Evolutionary conservation across 352 stramenopile species (phyloP), one percentile per base, ranked within the genome.

Genomic region (Globisporangium yorkense): DNA sequence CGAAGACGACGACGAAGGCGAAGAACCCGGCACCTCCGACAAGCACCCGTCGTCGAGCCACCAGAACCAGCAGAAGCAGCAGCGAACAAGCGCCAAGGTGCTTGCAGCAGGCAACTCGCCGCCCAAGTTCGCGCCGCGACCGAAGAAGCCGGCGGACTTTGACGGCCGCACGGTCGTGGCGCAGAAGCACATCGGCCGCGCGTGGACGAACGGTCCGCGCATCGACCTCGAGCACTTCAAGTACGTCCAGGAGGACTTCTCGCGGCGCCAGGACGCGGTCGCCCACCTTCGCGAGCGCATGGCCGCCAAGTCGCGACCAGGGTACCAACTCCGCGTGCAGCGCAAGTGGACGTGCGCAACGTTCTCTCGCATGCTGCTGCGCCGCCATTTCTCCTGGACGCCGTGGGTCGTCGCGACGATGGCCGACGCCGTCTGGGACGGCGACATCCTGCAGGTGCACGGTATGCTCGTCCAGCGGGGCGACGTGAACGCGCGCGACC

Each of bases 391-490:
- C 33, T 66, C 79, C 40, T 92, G 80, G 76, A 56, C 87, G 24
- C 80, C 78, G 18, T 91, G 78, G 41, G 65, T 91, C 2, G 51
- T 76, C 4, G 70, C 75, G 31, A 84, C 77, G 1, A 70, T 91
- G 56, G 70, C 72, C 8, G 76, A 90, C 56, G 83, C 83, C 6
- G 77, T 80, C 7, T 89, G 78, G 81, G 78, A 92, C 48, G 80
- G 74, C 39, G 83, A 92, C 65, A 89, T 92, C 56, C 70, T 90
- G 5, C 74, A 89, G 10, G 70, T 89, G 43, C 72, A 89, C 20
- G 68, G 61, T 50, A 67, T 89, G 56, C 64, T 92, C 49, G 57
- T 86, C 12, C 55, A 71, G 39, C 68, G 67, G 31, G 70, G 66
- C 5, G 77, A 88, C 49, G 68, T 76, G n/a, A 84, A 87, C 54